These are phyloP conservation scores for Leishmania arabica DNA, from an alignment of 208 protist genomes.

Conservation along the genomic window DNA sequence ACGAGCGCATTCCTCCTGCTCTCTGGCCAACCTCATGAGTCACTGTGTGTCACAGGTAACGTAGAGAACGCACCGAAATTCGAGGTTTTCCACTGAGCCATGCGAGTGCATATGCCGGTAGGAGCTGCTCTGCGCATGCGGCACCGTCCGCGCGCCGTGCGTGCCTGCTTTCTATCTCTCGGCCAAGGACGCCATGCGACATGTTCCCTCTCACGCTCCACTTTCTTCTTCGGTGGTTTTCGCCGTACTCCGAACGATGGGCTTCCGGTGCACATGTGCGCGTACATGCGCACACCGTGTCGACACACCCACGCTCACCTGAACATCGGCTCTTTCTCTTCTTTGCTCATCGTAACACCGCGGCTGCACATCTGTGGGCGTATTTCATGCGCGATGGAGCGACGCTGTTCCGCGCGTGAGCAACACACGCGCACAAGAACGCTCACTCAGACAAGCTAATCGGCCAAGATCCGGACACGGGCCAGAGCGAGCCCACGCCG, in stretches of 20 bases:
- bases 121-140: not conserved
- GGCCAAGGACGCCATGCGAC: not conserved
- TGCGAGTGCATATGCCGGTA: not conserved
- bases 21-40: not conserved
- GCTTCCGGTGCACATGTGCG: not conserved
- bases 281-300: not conserved
- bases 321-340: no score
- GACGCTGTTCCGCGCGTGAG: not conserved
- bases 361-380: not conserved
- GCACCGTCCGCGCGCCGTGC: not conserved
- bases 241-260: not conserved
- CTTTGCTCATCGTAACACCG: not conserved
- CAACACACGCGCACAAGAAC: not conserved
- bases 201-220: not conserved
- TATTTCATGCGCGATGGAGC: not conserved
- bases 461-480: not conserved
- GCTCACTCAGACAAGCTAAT: no score
- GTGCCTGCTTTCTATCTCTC: not conserved
- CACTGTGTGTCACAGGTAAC: not conserved
- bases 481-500: not conserved
- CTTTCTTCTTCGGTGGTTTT: not conserved
- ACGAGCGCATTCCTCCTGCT: not conserved
- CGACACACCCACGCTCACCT: not conserved
- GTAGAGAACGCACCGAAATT: no score
- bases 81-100: not conserved